Evolutionary conservation across 2,329 filamentous ascomycete species (phyloP), one percentile per base, ranked within the genome.

Genomic region (Chrysoporthe cubensis): DNA sequence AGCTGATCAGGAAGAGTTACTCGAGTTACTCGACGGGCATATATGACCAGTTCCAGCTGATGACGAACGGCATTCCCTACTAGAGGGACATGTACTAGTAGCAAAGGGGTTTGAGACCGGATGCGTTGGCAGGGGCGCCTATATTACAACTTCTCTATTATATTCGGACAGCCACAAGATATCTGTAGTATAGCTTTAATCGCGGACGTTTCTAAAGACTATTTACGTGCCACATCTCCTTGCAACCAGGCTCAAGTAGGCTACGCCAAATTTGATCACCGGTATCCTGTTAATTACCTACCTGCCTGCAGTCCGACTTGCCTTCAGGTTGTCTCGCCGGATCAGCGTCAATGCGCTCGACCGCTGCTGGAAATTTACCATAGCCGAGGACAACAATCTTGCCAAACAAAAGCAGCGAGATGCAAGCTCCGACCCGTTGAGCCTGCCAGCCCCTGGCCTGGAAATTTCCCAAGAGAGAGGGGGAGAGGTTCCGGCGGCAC

Each of bases 31-130:
- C 91, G 66, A 99, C 96, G 1, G 94, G 93, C 72, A 91, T 95
- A 60, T 99, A 99, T 78, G 96, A 99, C 81, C 93, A 97, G 79
- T 99, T 97, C 85, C 96, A 99, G 83, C 83, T 97, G 75, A 82
- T 97, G 80, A 98, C 96, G 43, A 98, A 99, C 77, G 96, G 95
- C 7, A 99, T 99, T 78, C 96, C 96, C 44, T 98, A 96, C 77
- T 97, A 85, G 74, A 42, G 11, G 11, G 21, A 14, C 44, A 32
- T 32, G 50, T 52, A 26, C 26, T 26, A 13, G 14, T 14, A 13
- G 44, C 1, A 32, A 13, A 37, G 13, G 4, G 32, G 11, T 13
- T 18, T 37, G 34, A 1, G 11, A 9, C 4, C 11, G 54, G 34
- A 34, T 9, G 18, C 16, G 21, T 9, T 44, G 13, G 21, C n/a